Base-by-base conservation (phyloP, 176 grass and related monocot genomes). In the Oryza glumipatula region DNA sequence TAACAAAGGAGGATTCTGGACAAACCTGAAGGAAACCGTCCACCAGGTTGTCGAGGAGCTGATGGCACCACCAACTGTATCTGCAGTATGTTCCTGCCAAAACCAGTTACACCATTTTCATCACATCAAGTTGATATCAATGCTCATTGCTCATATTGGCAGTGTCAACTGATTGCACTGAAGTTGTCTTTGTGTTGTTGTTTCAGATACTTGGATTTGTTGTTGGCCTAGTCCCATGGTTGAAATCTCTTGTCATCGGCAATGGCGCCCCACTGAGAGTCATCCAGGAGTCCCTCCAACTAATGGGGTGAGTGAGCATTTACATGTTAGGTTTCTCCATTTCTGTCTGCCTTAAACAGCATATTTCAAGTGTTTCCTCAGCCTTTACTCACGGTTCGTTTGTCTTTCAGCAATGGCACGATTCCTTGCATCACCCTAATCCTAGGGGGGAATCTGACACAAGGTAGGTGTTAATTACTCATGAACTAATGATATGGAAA, bases 401-500 rank as follows among this genome's bases (percentile, higher is more conserved):
- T 64, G 7, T 24, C 2, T 77, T 88, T 70, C 93, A 98, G 96
- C 5, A 32, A 92, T 51, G 96, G 91, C 26, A 92, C 93, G 3
- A 87, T 98, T 65, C 96, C 96, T 75, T 93, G 93, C 74, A 89
- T 95, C 82, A 95, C 89, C 67, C 91, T 98, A 10, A 98, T 98
- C 82, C 80, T 98, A 11, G 96, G 93, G 21, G 96, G 96, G 73
- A 98, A 98, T 83, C 74, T 98, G 30, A 94, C 91, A 11, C 89
- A 85, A 88, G 93, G 94, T 96, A 41, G 39, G 39, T 41, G 39
- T 41, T 41, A 41, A 41, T 41, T 41, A 41, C 39, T 41, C 39
- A 8, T 41, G 39, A 41, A 41, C 7, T 41, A 41, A 41, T 8
- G 6, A 1, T 41, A 7, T 41, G 39, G 39, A 41, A 41, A 41